These are phyloP conservation scores for Beauveria australis DNA, from an alignment of 2,329 filamentous ascomycete genomes.

Conservation along the genomic window DNA sequence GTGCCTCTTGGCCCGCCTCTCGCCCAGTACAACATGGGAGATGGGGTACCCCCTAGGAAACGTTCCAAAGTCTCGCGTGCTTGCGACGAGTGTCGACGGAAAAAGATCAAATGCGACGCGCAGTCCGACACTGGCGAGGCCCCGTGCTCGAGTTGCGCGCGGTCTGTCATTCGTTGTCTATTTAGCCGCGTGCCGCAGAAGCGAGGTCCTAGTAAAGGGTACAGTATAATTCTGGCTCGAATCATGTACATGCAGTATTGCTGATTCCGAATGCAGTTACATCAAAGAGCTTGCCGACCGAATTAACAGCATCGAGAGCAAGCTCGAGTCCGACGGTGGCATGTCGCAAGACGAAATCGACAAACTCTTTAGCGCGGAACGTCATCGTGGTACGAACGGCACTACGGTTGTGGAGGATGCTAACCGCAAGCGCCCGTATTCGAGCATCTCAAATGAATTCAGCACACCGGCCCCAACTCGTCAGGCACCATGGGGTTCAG, in stretches of 20 bases:
- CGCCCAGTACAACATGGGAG: slow-evolving; percentile 35
- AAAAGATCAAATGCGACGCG: slow-evolving; percentile 86
- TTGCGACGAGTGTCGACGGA: slow-evolving; percentile 81
- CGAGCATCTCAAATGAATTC: slow-evolving; percentile 37
- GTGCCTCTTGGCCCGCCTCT: slow-evolving; percentile 27
- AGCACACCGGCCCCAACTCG: slow-evolving; percentile 33
- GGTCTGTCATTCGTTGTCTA: slow-evolving; percentile 67
- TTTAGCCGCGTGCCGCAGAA: slow-evolving; percentile 87
- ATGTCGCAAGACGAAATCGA: slow-evolving; percentile 40
- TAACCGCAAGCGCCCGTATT: slow-evolving; percentile 39
- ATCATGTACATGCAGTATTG: neutral
- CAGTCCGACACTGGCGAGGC: slow-evolving; percentile 63
- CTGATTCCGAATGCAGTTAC: slow-evolving; percentile 44
- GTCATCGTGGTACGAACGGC: slow-evolving; percentile 23
- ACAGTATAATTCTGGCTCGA: slow-evolving; percentile 19
- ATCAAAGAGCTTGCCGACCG: slow-evolving; percentile 88
- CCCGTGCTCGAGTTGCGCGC: slow-evolving; percentile 73
- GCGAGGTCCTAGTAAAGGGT: slow-evolving; percentile 82
- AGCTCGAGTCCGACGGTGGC: slow-evolving; percentile 49
- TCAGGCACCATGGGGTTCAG: slow-evolving; percentile 39
- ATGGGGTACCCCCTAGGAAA: slow-evolving; percentile 61
- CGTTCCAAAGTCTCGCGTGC: slow-evolving; percentile 80
- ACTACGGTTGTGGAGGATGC: slow-evolving; percentile 20
- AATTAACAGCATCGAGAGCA: slow-evolving; percentile 73
- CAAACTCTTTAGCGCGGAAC: slow-evolving; percentile 28